phyloP scores from a whole-genome alignment of 2,329 filamentous ascomycete species.

The Fusarium sp. region DNA sequence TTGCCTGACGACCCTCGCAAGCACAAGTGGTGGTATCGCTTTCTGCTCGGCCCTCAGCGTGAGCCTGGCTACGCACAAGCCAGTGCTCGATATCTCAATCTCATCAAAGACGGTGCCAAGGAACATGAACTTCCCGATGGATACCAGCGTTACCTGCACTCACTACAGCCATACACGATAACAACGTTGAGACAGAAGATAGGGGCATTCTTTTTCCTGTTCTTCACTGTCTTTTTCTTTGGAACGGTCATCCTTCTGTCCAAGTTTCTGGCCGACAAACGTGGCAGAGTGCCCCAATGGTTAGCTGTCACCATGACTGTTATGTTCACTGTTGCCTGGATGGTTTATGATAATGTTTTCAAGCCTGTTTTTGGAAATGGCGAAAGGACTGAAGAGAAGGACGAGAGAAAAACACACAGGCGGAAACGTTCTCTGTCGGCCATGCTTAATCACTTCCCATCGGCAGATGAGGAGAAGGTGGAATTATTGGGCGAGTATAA shows the following conservation, averaged over 20 bases:
- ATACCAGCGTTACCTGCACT: constrained; percentile 78
- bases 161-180: constrained; percentile 74
- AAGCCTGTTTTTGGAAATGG: constrained; percentile 84
- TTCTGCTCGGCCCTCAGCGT: constrained; percentile 59
- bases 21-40: constrained; percentile 56
- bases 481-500: constrained; percentile 22
- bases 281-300: constrained; percentile 76
- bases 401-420: constrained; percentile 10
- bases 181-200: constrained; percentile 73
- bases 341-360: constrained; percentile 55
- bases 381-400: constrained; percentile 66
- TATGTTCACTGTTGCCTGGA: constrained; percentile 61
- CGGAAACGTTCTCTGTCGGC: constrained; percentile 13
- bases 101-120: constrained; percentile 79
- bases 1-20: constrained; percentile 47
- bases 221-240: constrained; percentile 66
- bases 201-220: constrained; percentile 70
- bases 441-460: constrained; percentile 2
- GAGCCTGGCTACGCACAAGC: constrained; percentile 81
- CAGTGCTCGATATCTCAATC: constrained; percentile 82
- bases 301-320: constrained; percentile 60
- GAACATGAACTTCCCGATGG: constrained; percentile 83
- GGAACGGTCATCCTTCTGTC: constrained; percentile 56
- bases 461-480: constrained; percentile 41
- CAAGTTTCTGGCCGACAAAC: constrained; percentile 67